Evolutionary conservation across 257 asterid genomes (phyloP), one percentile per base, ranked within the genome.

Genomic region (Solanum chmielewskii): DNA sequence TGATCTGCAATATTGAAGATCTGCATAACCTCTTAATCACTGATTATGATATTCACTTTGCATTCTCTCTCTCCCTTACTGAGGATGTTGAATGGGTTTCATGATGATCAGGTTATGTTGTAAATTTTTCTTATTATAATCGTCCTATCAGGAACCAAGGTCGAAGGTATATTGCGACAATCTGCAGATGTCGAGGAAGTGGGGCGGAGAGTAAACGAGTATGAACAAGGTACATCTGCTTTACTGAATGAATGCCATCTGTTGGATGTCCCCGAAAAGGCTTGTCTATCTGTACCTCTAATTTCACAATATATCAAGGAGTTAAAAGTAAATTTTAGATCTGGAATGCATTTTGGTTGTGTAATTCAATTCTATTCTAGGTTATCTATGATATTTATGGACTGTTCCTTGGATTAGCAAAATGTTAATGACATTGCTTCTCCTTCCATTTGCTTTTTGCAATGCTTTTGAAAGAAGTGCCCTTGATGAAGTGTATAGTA

Each of bases 151-250:
- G 99, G 98, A 92, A 89, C 80, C 77, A 92, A 90, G 87, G 94
- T 93, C 45, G 99, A 96, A 92, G 99, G 99, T 87, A 95, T 96
- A 85, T 90, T 96, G 91, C 92, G 99, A 82, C 97, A 92, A 87
- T 89, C 98, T 84, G 99, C 99, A 47, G 99, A 96, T 78, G 97
- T 95, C 59, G 99, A 96, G 91, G 99, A 96, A 93, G 99, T 96
- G 82, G 95, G 92, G 29, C 92, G 84, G 82, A 91, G 99, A 93
- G 98, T 96, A 89, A 93, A 94, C 71, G 97, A 94, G 88, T 96
- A 96, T 76, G 99, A 95, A 89, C 95, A 92, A 96, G 99, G 99
- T 96, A 84, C 83, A 81, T 25, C 49, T 73, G 70, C 7, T 83
- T 39, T 83, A 82, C 70, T 83, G 75, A 64, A 73, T 37, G 42